Conservation (phyloP, 208 protist genomes). For the Crithidia bombi region DNA sequence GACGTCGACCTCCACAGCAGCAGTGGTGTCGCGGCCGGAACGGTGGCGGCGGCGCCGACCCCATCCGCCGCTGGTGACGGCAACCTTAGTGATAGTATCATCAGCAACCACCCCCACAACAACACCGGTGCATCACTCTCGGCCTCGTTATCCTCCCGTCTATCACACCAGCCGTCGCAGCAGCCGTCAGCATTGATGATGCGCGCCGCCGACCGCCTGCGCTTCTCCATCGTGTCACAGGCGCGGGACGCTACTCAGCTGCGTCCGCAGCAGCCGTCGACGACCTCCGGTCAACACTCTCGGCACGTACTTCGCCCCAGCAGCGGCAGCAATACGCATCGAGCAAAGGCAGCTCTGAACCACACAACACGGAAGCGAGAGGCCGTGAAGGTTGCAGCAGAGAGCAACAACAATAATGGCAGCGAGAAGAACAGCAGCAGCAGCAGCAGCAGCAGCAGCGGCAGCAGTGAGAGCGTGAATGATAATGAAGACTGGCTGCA, state of each 20-base stretch:
- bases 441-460: neutral
- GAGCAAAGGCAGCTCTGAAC: neutral
- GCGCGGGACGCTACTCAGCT: neutral
- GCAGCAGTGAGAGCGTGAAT: neutral
- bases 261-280: neutral
- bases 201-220: conserved; percentile 23
- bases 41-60: neutral
- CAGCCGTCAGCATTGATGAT: conserved; percentile 24
- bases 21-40: neutral
- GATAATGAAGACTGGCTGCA: conserved; percentile 1
- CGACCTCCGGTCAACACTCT: neutral
- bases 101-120: neutral
- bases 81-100: too few species aligned
- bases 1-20: neutral
- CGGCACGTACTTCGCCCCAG: neutral
- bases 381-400: neutral
- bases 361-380: neutral
- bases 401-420: neutral
- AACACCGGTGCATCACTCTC: neutral
- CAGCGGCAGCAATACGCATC: neutral
- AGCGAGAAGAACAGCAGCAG: neutral
- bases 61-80: too few species aligned
- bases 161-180: conserved; percentile 11
- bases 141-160: conserved; percentile 20
- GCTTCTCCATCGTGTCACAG: conserved; percentile 3